Evolutionary conservation across 2,329 filamentous ascomycete genomes (phyloP), one percentile per base, ranked within the genome.

Genomic region (Diaporthe sp.): DNA sequence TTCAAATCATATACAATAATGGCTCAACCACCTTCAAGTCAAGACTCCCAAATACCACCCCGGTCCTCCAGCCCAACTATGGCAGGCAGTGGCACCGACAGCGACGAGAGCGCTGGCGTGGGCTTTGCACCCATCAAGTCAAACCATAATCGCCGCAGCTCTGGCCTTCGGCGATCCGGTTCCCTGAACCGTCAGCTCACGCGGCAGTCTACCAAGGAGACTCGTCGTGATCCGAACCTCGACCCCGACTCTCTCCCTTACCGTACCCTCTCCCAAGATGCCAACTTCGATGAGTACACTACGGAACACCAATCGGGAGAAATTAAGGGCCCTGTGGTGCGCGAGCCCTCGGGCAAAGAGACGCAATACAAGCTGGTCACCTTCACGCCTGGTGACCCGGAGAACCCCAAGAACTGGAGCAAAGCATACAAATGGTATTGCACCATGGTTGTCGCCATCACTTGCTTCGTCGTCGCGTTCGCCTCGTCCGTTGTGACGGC

Each of bases 341-440:
- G 67, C 0, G 80, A 79, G 59, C 79, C 81, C n/a, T 31, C 79
- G 28, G 75, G 77, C 49, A 65, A 70, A 46, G 79, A 81, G 17
- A 73, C 70, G n/a, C 81, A 80, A 17, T 89, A 89, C 82, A 85
- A 85, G 78, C 91, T 94, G 4, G 89, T 92, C 65, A 86, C 86
- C 0, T 98, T 97, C 81, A 89, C 88, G 5, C 88, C 92, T 3
- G 86, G 92, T 75, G 94, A 97, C 81, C 89, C 91, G 0, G 93
- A 92, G 78, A 96, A 96, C 80, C 94, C 95, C 0, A 96, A 96
- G 88, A 97, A 96, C 83, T 97, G 94, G 94, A 91, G 89, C 74
- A 95, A 95, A 83, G 86, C 85, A 1, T 93, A 87, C 83, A 97
- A 96, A 84, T 96, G 94, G 94, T 94, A 93, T 80, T 93, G 91